Evolutionary conservation across 441 rosid genomes (phyloP), one percentile per base, ranked within the genome.

Genomic region (Jatropha podagrica): DNA sequence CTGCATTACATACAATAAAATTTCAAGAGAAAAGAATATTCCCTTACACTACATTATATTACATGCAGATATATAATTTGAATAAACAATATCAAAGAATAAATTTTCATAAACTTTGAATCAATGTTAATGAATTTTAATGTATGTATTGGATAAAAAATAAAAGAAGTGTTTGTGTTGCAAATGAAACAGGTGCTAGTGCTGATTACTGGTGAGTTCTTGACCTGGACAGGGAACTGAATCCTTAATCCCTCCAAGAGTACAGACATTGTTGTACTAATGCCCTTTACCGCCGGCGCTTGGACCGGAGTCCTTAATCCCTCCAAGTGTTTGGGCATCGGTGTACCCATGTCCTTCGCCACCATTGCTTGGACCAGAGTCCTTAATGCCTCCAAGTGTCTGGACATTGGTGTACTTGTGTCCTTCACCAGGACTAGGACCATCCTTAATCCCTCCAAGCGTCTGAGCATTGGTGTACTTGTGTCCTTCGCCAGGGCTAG

Each of bases 231-330:
- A 8, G 9, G 46, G 46, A 42, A 2, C 46, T 8, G 46, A 42
- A 42, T 42, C 46, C 9, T 42, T 42, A 42, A 42, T 42, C 9
- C 46, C 46, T 42, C 46, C 32, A 32, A 32, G 32, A 1, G 32
- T 32, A 32, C 32, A 32, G 32, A 32, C 46, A 42, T 42, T 42
- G 9, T 5, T 42, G 46, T 42, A 42, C 0, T 8, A 4, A 8
- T 42, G 46, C 9, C 46, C 46, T 42, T 52, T 17, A 17, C 56
- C 56, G 0, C 56, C 56, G 1, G 56, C n/a, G 13, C 56, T 52
- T 0, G 84, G 85, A 77, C 91, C 93, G 0, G 86, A 79, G 14
- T 81, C 17, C 78, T 86, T 82, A 9, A 79, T 82, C 42, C 84
- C 86, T 41, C 85, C 85, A 0, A 84, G 77, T 4, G 72, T 75